phyloP scores from a whole-genome alignment of 2,329 filamentous ascomycete genomes.

The Hypoxylon sp. region DNA sequence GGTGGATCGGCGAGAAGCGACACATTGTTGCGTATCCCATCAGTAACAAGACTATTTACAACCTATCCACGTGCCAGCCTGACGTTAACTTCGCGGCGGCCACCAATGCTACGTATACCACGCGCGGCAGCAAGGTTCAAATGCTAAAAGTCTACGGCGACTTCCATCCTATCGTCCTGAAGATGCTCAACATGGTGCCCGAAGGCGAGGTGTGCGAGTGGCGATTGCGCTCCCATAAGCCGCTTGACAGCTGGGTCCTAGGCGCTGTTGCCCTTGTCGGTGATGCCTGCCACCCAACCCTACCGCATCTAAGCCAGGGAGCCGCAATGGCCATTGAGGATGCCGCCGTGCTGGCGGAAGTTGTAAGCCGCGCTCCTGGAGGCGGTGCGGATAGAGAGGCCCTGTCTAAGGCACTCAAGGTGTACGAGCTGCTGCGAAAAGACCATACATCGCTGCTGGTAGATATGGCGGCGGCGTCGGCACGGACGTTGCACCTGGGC shows the following conservation, averaged over 20 bases:
- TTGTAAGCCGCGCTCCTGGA: conserved; percentile 58
- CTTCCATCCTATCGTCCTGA: conserved; percentile 72
- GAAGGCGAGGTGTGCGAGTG: conserved; percentile 76
- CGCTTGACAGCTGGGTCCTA: conserved; percentile 70
- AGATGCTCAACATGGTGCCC: conserved; percentile 72
- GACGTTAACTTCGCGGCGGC: conserved; percentile 72
- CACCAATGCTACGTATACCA: conserved; percentile 73
- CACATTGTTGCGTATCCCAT: conserved; percentile 87
- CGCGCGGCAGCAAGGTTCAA: conserved; percentile 70
- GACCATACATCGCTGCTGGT: conserved; percentile 68
- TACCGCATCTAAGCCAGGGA: conserved; percentile 77
- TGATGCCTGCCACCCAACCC: conserved; percentile 77
- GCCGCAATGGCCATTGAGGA: conserved; percentile 79
- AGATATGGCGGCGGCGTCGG: conserved; percentile 66
- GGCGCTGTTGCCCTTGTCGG: conserved; percentile 71
- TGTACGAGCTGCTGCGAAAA: conserved; percentile 71
- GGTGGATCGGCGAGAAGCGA: conserved; percentile 82
- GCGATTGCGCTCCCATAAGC: conserved; percentile 71
- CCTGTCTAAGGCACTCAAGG: conserved; percentile 65
- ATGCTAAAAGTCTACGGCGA: conserved; percentile 74
- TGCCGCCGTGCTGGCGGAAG: conserved; percentile 71
- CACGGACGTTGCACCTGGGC: conserved; percentile 70
- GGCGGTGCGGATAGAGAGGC: conserved; percentile 53
- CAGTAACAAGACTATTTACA: conserved; percentile 75
- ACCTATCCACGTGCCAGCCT: conserved; percentile 74